phyloP scores from a whole-genome alignment of 331 rosid species.

The Prunus yedoensis region DNA sequence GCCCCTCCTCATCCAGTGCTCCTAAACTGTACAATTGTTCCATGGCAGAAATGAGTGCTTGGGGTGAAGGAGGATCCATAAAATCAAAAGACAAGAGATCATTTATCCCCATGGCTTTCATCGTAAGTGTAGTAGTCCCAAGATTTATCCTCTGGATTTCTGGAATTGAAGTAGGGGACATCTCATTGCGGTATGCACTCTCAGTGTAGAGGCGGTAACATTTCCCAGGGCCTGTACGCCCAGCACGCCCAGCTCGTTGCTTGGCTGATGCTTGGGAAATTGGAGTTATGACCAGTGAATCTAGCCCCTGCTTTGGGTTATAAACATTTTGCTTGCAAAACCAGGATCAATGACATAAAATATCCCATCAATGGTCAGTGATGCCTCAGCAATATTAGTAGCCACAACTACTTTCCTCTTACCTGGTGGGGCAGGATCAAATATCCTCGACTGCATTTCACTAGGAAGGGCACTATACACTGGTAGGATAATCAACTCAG shows the following conservation, averaged over 20 bases:
- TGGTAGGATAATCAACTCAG: slow-evolving; percentile 79
- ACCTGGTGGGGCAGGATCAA: slow-evolving; percentile 87
- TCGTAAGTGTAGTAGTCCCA: slow-evolving; percentile 63
- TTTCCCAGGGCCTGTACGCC: slow-evolving; percentile 94
- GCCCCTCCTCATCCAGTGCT: slow-evolving; percentile 96
- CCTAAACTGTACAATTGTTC: slow-evolving; percentile 93
- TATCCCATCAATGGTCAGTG: slow-evolving; percentile 87
- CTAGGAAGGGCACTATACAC: slow-evolving; percentile 92
- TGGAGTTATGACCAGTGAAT: slow-evolving; percentile 42
- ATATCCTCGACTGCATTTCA: slow-evolving; percentile 95
- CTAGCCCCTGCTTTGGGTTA: slow-evolving; percentile 92
- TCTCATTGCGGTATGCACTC: slow-evolving; percentile 69
- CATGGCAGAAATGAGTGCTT: slow-evolving; percentile 93
- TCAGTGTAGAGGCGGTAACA: slow-evolving; percentile 78
- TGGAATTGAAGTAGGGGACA: slow-evolving; percentile 84
- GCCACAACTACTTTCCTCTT: slow-evolving; percentile 96
- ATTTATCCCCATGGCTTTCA: slow-evolving; percentile 97
- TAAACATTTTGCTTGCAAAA: slow-evolving; percentile 88
- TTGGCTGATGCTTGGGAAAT: slow-evolving; percentile 95
- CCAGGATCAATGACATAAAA: slow-evolving; percentile 94
- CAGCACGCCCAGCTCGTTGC: slow-evolving; percentile 93
- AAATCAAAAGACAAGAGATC: slow-evolving; percentile 81
- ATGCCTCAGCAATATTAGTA: slow-evolving; percentile 91
- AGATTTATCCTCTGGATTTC: slow-evolving; percentile 91
- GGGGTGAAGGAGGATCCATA: slow-evolving; percentile 96